Evolutionary conservation across 495 filamentous ascomycete species (phyloP).

Genomic region (Neurospora sp.): DNA sequence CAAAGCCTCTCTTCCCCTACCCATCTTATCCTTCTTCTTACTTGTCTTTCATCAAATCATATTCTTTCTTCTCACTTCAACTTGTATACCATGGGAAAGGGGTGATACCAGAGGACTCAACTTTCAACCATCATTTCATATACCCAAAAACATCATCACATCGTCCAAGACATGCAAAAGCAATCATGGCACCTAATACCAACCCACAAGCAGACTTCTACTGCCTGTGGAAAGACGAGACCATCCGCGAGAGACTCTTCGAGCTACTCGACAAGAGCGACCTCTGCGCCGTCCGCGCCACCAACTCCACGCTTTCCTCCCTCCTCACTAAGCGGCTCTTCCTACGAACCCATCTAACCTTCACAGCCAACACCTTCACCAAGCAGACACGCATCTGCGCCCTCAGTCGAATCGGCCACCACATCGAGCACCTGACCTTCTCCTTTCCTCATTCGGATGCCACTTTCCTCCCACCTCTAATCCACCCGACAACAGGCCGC

Average conservation of each 20-base stretch:
- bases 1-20: background rate
- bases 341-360: constrained; percentile 48
- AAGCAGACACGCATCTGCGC: constrained; percentile 56
- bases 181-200: constrained; percentile 29
- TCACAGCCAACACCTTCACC: constrained; percentile 61
- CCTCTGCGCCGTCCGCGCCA: constrained; percentile 39
- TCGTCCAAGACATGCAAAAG: constrained; percentile 30
- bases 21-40: background rate
- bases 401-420: constrained; percentile 58
- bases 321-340: constrained; percentile 45
- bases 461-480: constrained; percentile 66
- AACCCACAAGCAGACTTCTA: constrained; percentile 34
- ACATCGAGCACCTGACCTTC: constrained; percentile 62
- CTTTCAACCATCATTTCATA: background rate
- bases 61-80: background rate
- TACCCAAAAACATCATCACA: background rate
- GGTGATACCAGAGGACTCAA: background rate
- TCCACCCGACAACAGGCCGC: constrained; percentile 59
- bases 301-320: constrained; percentile 41
- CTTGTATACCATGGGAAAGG: background rate
- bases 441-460: constrained; percentile 55
- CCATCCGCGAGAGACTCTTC: constrained; percentile 41
- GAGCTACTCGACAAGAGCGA: constrained; percentile 38
- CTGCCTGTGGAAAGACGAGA: constrained; percentile 43
- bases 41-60: background rate